Base-by-base conservation (phyloP, 768 basidiomycete species). In the Boletus bicolor region DNA sequence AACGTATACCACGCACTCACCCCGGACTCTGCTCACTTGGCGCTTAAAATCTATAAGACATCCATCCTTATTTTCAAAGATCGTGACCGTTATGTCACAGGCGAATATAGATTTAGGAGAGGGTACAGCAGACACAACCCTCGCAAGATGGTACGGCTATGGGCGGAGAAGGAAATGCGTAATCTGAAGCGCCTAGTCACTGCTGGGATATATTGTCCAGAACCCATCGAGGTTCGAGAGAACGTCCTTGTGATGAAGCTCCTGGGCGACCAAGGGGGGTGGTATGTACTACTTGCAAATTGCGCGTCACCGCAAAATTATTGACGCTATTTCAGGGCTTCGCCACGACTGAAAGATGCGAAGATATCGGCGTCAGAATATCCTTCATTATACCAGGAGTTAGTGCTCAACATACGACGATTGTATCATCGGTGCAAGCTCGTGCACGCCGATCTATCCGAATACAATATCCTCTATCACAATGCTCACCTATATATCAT, bases 101-200 rank as follows among this genome's bases (percentile, higher is more conserved):
- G 97, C 49, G 96, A 98, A 71, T 86, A 89, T 70, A 86, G 97
- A n/a, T 98, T 98, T 76, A 81, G 92, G 46, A 82, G 87, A 53
- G 95, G 95, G 26, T 93, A 93, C 72, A 86, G 83, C 65, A 86
- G 87, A 54, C 85, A 82, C 58, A 99, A 98, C 68, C 96, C 97
- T 15, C 84, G 97, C 28, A 99, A 99, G 75, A 98, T 99, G 96
- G 95, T 99, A 19, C 82, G 93, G 15, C 73, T 98, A 4, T 99
- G 97, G 97, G 97, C 97, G 2, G 97, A 99, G 73, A 99, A 99
- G 75, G 97, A 99, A 72, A 89, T 98, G 88, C 85, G 97, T 24
- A 99, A 99, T 69, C 75, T 99, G 58, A 87, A 89, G 68, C 82
- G 97, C 34, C 74, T 99, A 44, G 78, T 82, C 9, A 74, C 85